Evolutionary conservation across 306 rosid genomes (phyloP), one percentile per base, ranked within the genome.

Genomic region (Quillaja saponaria): DNA sequence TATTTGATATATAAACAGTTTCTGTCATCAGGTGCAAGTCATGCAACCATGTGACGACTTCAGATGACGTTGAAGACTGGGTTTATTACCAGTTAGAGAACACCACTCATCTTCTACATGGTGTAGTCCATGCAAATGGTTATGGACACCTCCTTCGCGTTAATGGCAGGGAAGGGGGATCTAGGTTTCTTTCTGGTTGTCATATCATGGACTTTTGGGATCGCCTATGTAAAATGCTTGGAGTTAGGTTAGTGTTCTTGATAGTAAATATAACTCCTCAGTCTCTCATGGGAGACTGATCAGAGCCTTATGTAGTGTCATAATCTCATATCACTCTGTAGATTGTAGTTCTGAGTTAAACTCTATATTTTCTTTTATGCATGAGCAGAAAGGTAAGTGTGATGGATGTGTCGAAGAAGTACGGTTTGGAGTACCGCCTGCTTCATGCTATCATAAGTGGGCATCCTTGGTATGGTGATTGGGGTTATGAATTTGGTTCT

Each of bases 321-420:
- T n/a, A n/a, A 25, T 25, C 4, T 25, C 31, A 25, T 25, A 1
- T 25, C 31, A 2, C 31, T 25, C 4, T 1, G 2, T 25, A 25
- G 4, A 25, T 25, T 25, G 31, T 25, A 25, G 31, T 4, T 25
- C 3, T 25, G 31, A 25, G 31, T 25, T 25, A 25, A 25, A 25
- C 31, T 25, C 3, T 25, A 25, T 25, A 39, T 58, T 67, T 34
- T 17, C 66, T 62, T 66, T 50, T 65, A 12, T 59, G 19, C 46
- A 33, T 72, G 60, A 25, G 63, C 85, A 92, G 96, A 77, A 80
- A 78, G 79, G 90, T 92, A 31, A 92, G 96, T 8, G 91, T 89
- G 74, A 92, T 92, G 99, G 99, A 92, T 76, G 99, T 92, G 63
- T 92, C 99, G 13, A 92, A 82, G 80, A 92, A 88, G 84, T 89